Evolutionary conservation across 139 green algal species (phyloP).

Genomic region (Tetradesmus obliquus): DNA sequence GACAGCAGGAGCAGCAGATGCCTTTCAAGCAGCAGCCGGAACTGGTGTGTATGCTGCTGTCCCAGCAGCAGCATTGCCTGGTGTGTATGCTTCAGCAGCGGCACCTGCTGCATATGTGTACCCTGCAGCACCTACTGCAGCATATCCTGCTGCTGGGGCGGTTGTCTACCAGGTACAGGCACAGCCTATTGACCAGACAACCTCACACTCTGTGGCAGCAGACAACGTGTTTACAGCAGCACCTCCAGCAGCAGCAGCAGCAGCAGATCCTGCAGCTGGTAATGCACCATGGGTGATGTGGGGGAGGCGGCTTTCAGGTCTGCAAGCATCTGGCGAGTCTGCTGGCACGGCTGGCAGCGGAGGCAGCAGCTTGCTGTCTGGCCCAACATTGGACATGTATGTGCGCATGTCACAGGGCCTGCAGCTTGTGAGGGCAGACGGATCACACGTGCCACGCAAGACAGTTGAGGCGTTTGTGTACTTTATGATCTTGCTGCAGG

Average conservation of each 20-base stretch:
- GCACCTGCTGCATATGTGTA: neutral
- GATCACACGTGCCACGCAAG: neutral
- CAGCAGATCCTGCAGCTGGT: neutral
- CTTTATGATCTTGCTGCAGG: slow-evolving; percentile 46
- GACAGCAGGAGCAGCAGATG: neutral
- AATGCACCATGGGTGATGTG: too few species aligned
- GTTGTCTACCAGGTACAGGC: neutral
- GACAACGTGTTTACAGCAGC: too few species aligned
- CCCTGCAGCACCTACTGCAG: neutral
- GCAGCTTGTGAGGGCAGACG: slow-evolving; percentile 4
- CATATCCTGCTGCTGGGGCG: neutral
- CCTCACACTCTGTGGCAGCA: too few species aligned
- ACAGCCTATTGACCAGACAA: too few species aligned
- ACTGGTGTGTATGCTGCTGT: too few species aligned
- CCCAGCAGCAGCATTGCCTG: neutral
- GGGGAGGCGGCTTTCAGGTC: too few species aligned
- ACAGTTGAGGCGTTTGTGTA: slow-evolving; percentile 50
- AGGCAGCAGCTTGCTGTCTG: neutral
- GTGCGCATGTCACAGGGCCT: neutral
- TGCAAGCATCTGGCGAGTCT: neutral
- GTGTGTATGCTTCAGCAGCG: neutral
- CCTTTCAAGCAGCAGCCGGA: neutral
- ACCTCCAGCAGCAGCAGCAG: too few species aligned
- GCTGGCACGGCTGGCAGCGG: neutral
- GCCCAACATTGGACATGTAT: neutral